Percentiles rank a stretch among this genome's conserved stretches.
Evolutionary conservation across 2,329 filamentous ascomycete genomes (phyloP).

Genomic region (Sclerotinia glacialis): DNA sequence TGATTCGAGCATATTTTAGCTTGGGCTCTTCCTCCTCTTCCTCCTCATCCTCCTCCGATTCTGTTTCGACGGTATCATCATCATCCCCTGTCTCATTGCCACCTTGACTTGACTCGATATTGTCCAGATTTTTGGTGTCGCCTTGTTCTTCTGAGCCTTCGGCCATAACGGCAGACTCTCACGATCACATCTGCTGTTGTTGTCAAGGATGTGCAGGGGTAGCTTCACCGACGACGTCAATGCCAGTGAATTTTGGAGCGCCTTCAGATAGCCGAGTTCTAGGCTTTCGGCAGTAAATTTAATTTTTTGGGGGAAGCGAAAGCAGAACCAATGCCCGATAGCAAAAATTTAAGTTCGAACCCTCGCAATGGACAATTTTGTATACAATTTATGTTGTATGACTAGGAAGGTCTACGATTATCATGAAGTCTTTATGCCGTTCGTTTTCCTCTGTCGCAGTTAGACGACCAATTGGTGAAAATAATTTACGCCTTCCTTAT

Average conservation of each 20-base stretch:
- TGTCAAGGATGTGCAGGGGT: constrained; percentile 27
- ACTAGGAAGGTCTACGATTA: neutral
- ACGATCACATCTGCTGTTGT: constrained; percentile 37
- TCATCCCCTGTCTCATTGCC: constrained; percentile 29
- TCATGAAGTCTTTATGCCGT: constrained; percentile 34
- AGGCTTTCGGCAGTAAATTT: constrained; percentile 21
- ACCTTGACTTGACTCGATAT: constrained; percentile 29
- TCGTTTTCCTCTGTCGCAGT: constrained; percentile 26
- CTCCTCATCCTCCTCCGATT: constrained; percentile 53
- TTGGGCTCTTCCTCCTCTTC: constrained; percentile 92
- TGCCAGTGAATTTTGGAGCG: constrained; percentile 29
- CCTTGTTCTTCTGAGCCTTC: constrained; percentile 35
- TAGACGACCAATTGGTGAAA: constrained; percentile 28
- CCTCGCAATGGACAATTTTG: constrained; percentile 14
- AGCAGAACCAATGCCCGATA: no score
- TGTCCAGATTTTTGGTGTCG: constrained; percentile 31
- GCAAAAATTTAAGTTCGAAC: neutral
- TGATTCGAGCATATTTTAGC: constrained; percentile 88
- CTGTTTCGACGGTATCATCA: constrained; percentile 40
- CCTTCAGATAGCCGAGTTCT: constrained; percentile 20
- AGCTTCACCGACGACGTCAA: constrained; percentile 31
- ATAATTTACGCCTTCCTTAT: constrained; percentile 22
- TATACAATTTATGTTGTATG: neutral
- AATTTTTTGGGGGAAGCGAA: constrained; percentile 2
- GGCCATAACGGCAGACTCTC: constrained; percentile 37